These are phyloP conservation scores for Stachybotrys chlorohalonatus DNA, from an alignment of 2,329 filamentous ascomycete species.

Conservation along the genomic window DNA sequence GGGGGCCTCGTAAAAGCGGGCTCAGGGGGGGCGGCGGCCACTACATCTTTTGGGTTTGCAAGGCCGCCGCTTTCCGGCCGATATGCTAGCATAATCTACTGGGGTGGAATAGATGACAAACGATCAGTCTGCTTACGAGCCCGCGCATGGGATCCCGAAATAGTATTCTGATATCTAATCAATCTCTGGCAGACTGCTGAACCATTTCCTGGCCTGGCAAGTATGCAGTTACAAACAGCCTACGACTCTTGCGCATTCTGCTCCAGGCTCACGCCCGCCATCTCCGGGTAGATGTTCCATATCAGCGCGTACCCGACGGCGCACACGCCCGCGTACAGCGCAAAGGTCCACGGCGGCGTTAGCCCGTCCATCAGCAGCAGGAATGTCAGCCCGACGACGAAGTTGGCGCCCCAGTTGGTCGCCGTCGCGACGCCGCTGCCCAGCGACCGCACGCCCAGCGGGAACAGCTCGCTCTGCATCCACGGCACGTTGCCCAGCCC, in stretches of 20 bases:
- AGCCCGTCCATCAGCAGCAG: slow-evolving; percentile 75
- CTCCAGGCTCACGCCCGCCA: slow-evolving; percentile 71
- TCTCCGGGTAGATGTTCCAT: slow-evolving; percentile 78
- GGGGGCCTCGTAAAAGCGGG: too few relatives aligned
- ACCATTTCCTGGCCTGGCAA: background rate
- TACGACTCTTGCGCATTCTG: slow-evolving; percentile 28
- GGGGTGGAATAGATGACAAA: too few relatives aligned
- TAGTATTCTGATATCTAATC: background rate
- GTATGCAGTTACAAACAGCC: background rate
- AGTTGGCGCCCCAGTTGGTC: slow-evolving; percentile 84
- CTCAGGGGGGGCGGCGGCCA: too few relatives aligned
- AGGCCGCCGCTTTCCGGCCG: too few relatives aligned
- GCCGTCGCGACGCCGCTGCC: slow-evolving; percentile 67
- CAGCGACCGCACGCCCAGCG: slow-evolving; percentile 61
- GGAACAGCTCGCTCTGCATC: slow-evolving; percentile 93
- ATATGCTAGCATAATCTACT: too few relatives aligned
- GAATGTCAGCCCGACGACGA: slow-evolving; percentile 78
- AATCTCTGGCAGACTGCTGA: background rate
- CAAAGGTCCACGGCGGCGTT: slow-evolving; percentile 69
- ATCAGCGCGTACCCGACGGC: slow-evolving; percentile 56
- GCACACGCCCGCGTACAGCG: slow-evolving; percentile 68
- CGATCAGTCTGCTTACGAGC: too few relatives aligned
- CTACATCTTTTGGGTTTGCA: too few relatives aligned
- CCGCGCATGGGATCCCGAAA: too few relatives aligned
- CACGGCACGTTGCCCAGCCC: slow-evolving; percentile 90